Base-by-base conservation (phyloP, 345 rosid genomes). In the Populus simonii region DNA sequence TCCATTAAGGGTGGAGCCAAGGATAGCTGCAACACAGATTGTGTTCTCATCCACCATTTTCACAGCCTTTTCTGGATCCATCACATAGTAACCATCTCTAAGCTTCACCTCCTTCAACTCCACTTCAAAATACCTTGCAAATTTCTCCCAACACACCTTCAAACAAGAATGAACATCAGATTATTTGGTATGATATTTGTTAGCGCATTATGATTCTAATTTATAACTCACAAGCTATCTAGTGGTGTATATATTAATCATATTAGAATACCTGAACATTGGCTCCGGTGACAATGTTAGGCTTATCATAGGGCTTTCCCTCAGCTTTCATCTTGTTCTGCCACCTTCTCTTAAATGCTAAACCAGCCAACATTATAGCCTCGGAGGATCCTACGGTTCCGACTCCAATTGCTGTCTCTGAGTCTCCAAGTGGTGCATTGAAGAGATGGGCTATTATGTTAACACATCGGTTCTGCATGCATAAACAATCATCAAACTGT, bases 321-420 rank as follows among this genome's bases (percentile, higher is more conserved):
- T 78, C 76, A 2, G 73, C 84, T 70, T 51, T 82, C 36, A 76
- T 74, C 72, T 71, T 70, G 68, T 82, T 69, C 23, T 82, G 84
- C 84, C 84, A 82, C 39, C 74, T 78, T 43, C 84, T 69, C 70
- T 82, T 82, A 81, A 82, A 82, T 20, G 84, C 84, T 15, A 82
- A 43, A 39, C 84, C 84, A 41, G 81, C 84, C 66, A 82, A 66
- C 84, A 82, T 82, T 74, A 82, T 82, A 27, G 84, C 84, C 73
- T 82, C 84, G 1, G 84, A 82, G 10, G 84, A 82, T 51, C 84
- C 84, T 1, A 82, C 84, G 0, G 84, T 82, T 29, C 84, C 84
- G 5, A 82, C 84, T 23, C 84, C 84, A 23, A 82, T 33, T 5
- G 81, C 84, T 4, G 84, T 41, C 62, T 82, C 84, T 8, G 81